phyloP scores from a whole-genome alignment of 2,329 filamentous ascomycete species.

The Colletotrichum tamarilloi region DNA sequence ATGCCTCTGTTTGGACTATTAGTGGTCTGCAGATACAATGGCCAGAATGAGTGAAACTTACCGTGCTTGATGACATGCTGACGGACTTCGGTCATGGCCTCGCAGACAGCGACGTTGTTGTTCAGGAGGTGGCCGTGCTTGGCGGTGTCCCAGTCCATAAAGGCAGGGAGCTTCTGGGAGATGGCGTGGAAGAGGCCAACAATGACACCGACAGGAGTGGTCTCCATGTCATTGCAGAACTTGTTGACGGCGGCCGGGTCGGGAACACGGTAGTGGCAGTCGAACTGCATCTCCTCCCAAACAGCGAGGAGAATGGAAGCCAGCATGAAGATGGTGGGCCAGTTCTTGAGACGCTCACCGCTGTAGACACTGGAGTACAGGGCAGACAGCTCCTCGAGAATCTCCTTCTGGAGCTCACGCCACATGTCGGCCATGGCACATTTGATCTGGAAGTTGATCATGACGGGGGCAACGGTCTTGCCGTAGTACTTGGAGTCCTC shows the following conservation, averaged over 20 bases:
- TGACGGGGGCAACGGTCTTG: constrained; percentile 92
- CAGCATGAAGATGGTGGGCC: constrained; percentile 98
- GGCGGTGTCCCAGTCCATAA: constrained; percentile 92
- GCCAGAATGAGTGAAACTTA: constrained; percentile 59
- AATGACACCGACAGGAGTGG: constrained; percentile 93
- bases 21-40: constrained; percentile 42
- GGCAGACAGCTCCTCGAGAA: constrained; percentile 90
- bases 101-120: constrained; percentile 92
- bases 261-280: constrained; percentile 94
- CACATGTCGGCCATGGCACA: constrained; percentile 97
- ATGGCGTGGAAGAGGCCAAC: constrained; percentile 98
- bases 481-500: constrained; percentile 88
- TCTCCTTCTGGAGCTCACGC: constrained; percentile 96
- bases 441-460: constrained; percentile 99
- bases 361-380: constrained; percentile 98
- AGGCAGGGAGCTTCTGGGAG: constrained; percentile 92
- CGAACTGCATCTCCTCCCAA: constrained; percentile 99
- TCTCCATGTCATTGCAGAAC: constrained; percentile 98
- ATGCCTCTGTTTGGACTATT: constrained; percentile 75
- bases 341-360: constrained; percentile 97
- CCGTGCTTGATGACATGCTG: constrained; percentile 94
- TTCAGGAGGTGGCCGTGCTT: constrained; percentile 92
- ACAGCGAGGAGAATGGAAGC: constrained; percentile 92
- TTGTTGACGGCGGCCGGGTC: constrained; percentile 88
- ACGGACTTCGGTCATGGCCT: constrained; percentile 95